phyloP scores from a whole-genome alignment of 495 filamentous ascomycete genomes.

The Penicillium cinerascens region DNA sequence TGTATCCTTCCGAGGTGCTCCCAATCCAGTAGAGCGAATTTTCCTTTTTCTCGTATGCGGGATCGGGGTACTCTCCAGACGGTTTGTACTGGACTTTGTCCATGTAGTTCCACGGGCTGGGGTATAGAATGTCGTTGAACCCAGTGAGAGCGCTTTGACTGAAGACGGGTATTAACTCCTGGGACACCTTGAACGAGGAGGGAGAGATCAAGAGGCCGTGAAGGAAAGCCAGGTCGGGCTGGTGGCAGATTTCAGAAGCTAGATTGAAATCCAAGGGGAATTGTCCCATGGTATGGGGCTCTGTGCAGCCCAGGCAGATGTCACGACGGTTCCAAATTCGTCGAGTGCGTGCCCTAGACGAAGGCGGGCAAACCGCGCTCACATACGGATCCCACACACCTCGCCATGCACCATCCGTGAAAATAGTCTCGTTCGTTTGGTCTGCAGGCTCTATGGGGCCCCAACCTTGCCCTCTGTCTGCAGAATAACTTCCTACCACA shows the following conservation, averaged over 20 bases:
- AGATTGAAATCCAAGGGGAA: conserved; percentile 64
- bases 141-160: conserved; percentile 65
- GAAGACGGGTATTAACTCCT: conserved; percentile 68
- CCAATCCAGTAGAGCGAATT: conserved; percentile 53
- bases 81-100: conserved; percentile 46
- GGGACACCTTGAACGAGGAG: conserved; percentile 56
- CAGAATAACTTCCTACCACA: conserved; percentile 31
- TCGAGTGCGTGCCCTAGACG: conserved; percentile 50
- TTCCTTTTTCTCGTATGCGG: conserved; percentile 36
- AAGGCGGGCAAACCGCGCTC: conserved; percentile 53
- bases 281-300: conserved; percentile 64
- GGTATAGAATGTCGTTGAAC: conserved; percentile 46
- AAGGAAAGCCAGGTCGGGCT: conserved; percentile 70
- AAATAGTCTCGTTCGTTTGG: conserved; percentile 42
- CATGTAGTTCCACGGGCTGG: conserved; percentile 50
- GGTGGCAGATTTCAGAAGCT: conserved; percentile 68
- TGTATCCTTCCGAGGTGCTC: conserved; percentile 56
- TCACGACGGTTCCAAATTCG: conserved; percentile 45
- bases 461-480: conserved; percentile 38
- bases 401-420: conserved; percentile 46
- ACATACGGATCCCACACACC: conserved; percentile 46
- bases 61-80: conserved; percentile 35
- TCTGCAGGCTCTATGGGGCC: conserved; percentile 41
- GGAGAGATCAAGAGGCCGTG: conserved; percentile 69
- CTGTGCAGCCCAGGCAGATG: conserved; percentile 59